Evolutionary conservation across 1,284 basidiomycete genomes (phyloP).

Genomic region (Sporisorium scitamineum): DNA sequence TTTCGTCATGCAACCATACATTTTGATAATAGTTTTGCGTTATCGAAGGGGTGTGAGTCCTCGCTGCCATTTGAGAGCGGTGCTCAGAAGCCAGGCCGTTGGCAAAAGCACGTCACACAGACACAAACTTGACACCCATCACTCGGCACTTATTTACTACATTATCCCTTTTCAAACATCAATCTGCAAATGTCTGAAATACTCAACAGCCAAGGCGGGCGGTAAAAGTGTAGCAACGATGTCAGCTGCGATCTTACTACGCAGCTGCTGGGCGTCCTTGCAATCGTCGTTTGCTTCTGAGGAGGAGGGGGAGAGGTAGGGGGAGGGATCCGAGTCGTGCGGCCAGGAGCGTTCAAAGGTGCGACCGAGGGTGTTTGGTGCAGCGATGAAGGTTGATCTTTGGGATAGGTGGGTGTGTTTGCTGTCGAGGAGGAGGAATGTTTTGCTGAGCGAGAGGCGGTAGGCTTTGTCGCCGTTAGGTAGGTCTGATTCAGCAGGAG

Average conservation of each 20-base stretch:
- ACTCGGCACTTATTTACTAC: not conserved
- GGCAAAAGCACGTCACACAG: not conserved
- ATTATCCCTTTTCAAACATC: not conserved
- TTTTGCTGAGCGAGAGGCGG: slow-evolving; percentile 28
- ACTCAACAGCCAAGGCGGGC: slow-evolving; percentile 18
- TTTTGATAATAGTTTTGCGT: slow-evolving; percentile 9
- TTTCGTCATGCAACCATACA: slow-evolving; percentile 25
- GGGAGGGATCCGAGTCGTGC: slow-evolving; percentile 23
- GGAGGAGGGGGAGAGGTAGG: slow-evolving; percentile 6
- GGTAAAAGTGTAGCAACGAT: slow-evolving; percentile 32
- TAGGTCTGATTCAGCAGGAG: slow-evolving; percentile 18
- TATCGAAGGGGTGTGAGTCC: too few species aligned
- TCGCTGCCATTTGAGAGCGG: not conserved
- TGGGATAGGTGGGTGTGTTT: slow-evolving; percentile 19
- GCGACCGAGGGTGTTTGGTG: slow-evolving; percentile 41
- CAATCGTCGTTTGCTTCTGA: slow-evolving; percentile 11
- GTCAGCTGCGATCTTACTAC: slow-evolving; percentile 33
- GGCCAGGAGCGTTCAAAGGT: slow-evolving; percentile 41
- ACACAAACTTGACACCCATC: not conserved
- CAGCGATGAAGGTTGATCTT: slow-evolving; percentile 23
- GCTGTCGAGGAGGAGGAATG: slow-evolving; percentile 24
- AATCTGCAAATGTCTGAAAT: slow-evolving; percentile 20
- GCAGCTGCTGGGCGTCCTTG: slow-evolving; percentile 21
- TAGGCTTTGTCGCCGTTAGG: slow-evolving; percentile 38
- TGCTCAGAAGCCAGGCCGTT: not conserved